phyloP scores from a whole-genome alignment of 2,329 filamentous ascomycete species.

The Xylariomycetidae sp. region DNA sequence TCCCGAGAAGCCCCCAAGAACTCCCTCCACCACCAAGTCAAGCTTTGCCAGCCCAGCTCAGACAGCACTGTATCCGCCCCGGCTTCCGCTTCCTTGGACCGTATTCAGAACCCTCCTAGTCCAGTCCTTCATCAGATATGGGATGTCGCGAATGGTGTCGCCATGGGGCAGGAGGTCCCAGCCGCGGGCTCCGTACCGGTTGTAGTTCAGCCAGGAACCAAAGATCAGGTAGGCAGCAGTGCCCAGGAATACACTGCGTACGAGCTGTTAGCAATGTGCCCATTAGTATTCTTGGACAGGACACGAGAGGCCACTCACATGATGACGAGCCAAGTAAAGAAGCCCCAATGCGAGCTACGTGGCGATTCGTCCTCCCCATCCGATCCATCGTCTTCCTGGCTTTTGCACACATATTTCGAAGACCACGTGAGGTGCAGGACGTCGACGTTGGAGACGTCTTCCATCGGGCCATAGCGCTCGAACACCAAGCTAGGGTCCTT shows the following conservation, averaged over 20 bases:
- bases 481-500: slow-evolving; percentile 62
- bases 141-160: slow-evolving; percentile 85
- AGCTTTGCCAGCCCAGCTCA: slow-evolving; percentile 33
- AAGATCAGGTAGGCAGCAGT: slow-evolving; percentile 92
- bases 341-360: slow-evolving; percentile 67
- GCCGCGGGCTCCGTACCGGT: slow-evolving; percentile 86
- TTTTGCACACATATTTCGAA: slow-evolving; percentile 81
- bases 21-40: too few relatives aligned
- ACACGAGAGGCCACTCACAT: slow-evolving; percentile 61
- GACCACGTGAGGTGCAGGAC: slow-evolving; percentile 75
- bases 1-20: too few relatives aligned
- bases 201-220: slow-evolving; percentile 98
- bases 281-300: neutral
- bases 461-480: slow-evolving; percentile 61
- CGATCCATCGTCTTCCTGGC: slow-evolving; percentile 27
- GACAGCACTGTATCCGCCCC: slow-evolving; percentile 93
- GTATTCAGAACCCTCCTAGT: slow-evolving; percentile 72
- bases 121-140: slow-evolving; percentile 90
- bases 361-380: slow-evolving; percentile 34
- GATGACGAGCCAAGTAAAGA: slow-evolving; percentile 96
- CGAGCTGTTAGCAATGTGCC: slow-evolving; percentile 11
- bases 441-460: slow-evolving; percentile 48
- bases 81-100: slow-evolving; percentile 73
- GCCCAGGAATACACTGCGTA: slow-evolving; percentile 70
- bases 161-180: slow-evolving; percentile 94